Conservation (phyloP, 1,284 basidiomycete species). For the Malassezia slooffiae region DNA sequence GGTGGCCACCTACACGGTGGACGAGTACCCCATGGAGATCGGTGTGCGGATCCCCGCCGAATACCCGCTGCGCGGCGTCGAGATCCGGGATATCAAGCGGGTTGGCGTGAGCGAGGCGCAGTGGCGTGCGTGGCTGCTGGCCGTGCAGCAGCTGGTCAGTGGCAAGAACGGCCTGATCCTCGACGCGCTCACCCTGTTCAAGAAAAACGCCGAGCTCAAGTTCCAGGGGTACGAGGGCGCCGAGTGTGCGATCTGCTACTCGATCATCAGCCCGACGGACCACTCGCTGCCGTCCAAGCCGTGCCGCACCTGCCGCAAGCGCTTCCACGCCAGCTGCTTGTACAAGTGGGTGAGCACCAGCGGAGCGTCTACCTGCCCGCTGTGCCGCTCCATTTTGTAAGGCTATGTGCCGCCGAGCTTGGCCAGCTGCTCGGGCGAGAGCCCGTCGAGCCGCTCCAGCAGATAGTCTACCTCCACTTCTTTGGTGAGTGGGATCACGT, state of each 20-base stretch:
- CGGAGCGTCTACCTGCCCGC: constrained; percentile 77
- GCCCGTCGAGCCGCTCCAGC: constrained; percentile 18
- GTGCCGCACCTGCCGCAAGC: constrained; percentile 85
- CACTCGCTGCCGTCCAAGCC: constrained; percentile 77
- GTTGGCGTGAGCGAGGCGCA: constrained; percentile 71
- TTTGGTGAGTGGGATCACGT: constrained; percentile 93
- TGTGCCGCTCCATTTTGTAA: constrained; percentile 60
- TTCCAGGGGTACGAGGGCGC: constrained; percentile 39
- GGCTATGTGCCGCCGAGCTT: neutral
- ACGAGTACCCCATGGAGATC: constrained; percentile 89
- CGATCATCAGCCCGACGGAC: constrained; percentile 85
- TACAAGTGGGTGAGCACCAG: constrained; percentile 73
- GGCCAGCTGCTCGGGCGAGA: constrained; percentile 5
- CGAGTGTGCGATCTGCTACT: constrained; percentile 50
- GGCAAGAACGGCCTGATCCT: constrained; percentile 74
- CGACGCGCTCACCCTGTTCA: constrained; percentile 85
- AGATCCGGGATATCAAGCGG: constrained; percentile 70
- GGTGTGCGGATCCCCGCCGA: constrained; percentile 73
- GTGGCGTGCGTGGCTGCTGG: constrained; percentile 89
- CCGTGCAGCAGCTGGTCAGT: constrained; percentile 80
- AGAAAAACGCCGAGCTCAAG: constrained; percentile 68
- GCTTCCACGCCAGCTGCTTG: constrained; percentile 59
- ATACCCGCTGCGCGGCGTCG: constrained; percentile 80
- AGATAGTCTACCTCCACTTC: constrained; percentile 72
- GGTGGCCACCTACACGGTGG: constrained; percentile 62